phyloP scores from a whole-genome alignment of 2,329 filamentous ascomycete species.

The Pseudocercospora fuligena region DNA sequence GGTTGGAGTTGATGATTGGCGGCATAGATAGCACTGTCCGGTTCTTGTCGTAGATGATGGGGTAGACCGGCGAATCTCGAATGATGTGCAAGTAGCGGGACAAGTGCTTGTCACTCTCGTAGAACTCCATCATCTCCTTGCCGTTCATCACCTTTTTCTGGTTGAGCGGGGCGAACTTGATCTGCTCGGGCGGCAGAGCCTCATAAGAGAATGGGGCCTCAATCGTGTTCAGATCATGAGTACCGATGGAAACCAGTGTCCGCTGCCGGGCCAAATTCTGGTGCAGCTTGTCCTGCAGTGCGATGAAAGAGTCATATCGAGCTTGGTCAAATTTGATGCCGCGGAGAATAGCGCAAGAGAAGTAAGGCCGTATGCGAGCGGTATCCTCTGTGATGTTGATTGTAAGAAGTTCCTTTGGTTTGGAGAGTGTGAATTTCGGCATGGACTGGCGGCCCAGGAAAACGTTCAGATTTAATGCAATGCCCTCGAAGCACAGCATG shows the following conservation, averaged over 20 bases:
- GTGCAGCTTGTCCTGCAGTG: conserved; percentile 96
- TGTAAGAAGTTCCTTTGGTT: conserved; percentile 73
- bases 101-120: conserved; percentile 90
- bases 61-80: conserved; percentile 89
- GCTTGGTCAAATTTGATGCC: conserved; percentile 90
- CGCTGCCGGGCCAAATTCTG: conserved; percentile 92
- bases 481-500: conserved; percentile 97
- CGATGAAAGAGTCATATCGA: conserved; percentile 96
- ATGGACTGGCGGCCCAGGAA: conserved; percentile 78
- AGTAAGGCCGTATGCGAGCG: conserved; percentile 78
- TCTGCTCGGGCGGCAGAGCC: conserved; percentile 86
- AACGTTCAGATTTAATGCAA: conserved; percentile 92
- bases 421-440: conserved; percentile 78
- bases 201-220: conserved; percentile 97
- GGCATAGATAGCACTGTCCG: conserved; percentile 88
- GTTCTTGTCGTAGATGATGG: conserved; percentile 91
- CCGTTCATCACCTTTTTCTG: conserved; percentile 87
- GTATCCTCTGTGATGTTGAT: conserved; percentile 74
- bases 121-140: conserved; percentile 89
- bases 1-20: conserved; percentile 96
- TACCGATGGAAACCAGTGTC: conserved; percentile 95
- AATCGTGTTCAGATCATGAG: conserved; percentile 92
- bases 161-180: conserved; percentile 89
- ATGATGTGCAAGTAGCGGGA: conserved; percentile 93
- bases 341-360: conserved; percentile 86